These are phyloP conservation scores for Cordyceps tenuipes DNA, from an alignment of 2,329 filamentous ascomycete species.

Conservation along the genomic window DNA sequence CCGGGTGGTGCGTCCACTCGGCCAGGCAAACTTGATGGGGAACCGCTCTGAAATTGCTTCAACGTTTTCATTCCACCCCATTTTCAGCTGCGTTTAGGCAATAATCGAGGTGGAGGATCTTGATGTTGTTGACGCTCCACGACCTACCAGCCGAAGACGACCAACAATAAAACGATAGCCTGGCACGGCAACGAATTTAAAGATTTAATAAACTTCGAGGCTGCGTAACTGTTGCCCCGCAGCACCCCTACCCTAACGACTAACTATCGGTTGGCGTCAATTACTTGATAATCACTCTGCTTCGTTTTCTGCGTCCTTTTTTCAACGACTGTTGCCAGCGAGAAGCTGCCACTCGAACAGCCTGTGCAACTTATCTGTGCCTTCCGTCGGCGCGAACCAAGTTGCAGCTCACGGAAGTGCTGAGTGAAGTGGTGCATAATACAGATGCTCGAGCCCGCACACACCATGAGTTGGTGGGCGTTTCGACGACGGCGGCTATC, in stretches of 20 bases:
- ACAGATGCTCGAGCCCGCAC: too few species aligned
- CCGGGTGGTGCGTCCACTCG: not conserved
- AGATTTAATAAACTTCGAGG: not conserved
- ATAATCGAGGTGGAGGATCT: not conserved
- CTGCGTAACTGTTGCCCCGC: constrained; percentile 1
- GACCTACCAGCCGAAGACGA: not conserved
- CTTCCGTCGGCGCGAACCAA: too few species aligned
- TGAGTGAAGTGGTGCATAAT: too few species aligned
- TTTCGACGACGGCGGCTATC: too few species aligned
- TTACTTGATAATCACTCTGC: too few species aligned
- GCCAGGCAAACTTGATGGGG: not conserved
- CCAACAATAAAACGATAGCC: not conserved
- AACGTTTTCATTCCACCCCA: not conserved
- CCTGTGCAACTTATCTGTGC: too few species aligned
- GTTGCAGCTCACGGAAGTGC: too few species aligned
- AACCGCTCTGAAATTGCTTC: not conserved
- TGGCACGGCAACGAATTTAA: not conserved
- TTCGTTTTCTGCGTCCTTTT: not conserved
- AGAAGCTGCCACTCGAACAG: too few species aligned
- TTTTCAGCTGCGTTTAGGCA: not conserved
- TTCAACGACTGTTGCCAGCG: not conserved
- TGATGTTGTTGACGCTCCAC: too few species aligned
- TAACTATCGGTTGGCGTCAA: not conserved
- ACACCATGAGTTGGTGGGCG: too few species aligned
- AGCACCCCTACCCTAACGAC: not conserved